Conservation (phyloP, 306 rosid species). For the Clitoria ternatea region DNA sequence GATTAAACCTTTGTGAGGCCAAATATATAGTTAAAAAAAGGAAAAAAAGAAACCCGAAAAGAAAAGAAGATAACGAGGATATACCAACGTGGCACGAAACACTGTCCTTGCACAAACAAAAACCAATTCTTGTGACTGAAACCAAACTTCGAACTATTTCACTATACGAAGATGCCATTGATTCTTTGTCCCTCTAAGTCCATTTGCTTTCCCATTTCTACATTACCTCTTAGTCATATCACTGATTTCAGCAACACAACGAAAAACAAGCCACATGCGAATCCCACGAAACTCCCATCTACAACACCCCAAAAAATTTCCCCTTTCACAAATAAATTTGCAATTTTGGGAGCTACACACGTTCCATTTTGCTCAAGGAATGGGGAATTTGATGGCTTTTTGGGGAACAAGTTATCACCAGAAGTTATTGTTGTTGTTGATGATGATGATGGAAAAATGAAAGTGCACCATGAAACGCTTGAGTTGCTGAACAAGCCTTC, state of each 20-base stretch:
- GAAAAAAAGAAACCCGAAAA: too few relatives aligned
- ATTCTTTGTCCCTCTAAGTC: constrained; percentile 49
- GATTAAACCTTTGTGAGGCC: too few relatives aligned
- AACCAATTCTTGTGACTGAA: background rate
- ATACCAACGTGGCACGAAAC: too few relatives aligned
- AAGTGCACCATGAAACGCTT: too few relatives aligned
- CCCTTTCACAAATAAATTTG: constrained; percentile 22
- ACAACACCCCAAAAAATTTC: constrained; percentile 9
- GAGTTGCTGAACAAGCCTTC: constrained; percentile 75
- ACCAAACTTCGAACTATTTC: constrained; percentile 46
- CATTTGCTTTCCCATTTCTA: constrained; percentile 26
- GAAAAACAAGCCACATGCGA: constrained; percentile 1
- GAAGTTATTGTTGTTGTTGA: constrained; percentile 40
- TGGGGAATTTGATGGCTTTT: constrained; percentile 49
- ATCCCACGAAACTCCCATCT: constrained; percentile 11
- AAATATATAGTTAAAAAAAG: too few relatives aligned
- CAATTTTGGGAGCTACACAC: constrained; percentile 35
- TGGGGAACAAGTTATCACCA: constrained; percentile 43
- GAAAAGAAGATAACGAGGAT: too few relatives aligned
- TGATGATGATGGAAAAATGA: too few relatives aligned
- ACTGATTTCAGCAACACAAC: constrained; percentile 15
- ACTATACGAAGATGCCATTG: constrained; percentile 49
- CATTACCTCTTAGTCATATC: constrained; percentile 1
- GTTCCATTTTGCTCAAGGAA: constrained; percentile 51
- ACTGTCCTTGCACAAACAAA: too few relatives aligned